Evolutionary conservation across 2,329 filamentous ascomycete genomes (phyloP), one percentile per base, ranked within the genome.

Genomic region (Bisporella sp.): DNA sequence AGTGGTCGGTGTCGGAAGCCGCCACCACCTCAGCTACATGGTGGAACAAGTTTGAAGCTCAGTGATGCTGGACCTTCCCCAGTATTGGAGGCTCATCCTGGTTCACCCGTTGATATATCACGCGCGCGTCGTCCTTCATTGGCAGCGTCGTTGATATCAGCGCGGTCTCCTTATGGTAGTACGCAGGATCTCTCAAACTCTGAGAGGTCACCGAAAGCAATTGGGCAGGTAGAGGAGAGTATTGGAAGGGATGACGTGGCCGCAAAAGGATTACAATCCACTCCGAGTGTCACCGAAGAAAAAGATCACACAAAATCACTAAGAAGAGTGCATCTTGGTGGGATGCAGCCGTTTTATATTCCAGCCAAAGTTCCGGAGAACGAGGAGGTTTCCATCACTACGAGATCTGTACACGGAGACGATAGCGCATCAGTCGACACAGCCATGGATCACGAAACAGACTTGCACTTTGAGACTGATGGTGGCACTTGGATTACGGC

Each of bases 1-100:
- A 47, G 50, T 50, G 21, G 6, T 31, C 31, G n/a, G 21, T 33
- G 31, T 51, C 46, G 43, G 51, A 54, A 41, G 42, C 21, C 41
- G 47, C 51, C 55, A 40, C 54, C 52, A 33, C 46, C 55, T 46
- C 54, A 57, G 51, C 51, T 61, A 47, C 56, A 58, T 45, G 57
- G 56, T 48, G 58, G 55, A 51, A 62, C 57, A 54, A 63, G 58
- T 41, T 55, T 64, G 54, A 61, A 58, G 51, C 58, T 60, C 39
- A 59, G 61, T 52, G 62, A 61, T 51, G 59, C 55, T 51, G 56
- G 54, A 43, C 45, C 52, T 50, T 63, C 62, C 47, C 56, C 61
- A 43, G 53, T 61, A 21, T 49, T 64, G 31, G 62, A 61, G 58
- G 62, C 62, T 48, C 62, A 64, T 54, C 62, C 62, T 55, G 62